These are phyloP conservation scores for Teratosphaeria viscida DNA, from an alignment of 2,329 filamentous ascomycete species.

Conservation along the genomic window DNA sequence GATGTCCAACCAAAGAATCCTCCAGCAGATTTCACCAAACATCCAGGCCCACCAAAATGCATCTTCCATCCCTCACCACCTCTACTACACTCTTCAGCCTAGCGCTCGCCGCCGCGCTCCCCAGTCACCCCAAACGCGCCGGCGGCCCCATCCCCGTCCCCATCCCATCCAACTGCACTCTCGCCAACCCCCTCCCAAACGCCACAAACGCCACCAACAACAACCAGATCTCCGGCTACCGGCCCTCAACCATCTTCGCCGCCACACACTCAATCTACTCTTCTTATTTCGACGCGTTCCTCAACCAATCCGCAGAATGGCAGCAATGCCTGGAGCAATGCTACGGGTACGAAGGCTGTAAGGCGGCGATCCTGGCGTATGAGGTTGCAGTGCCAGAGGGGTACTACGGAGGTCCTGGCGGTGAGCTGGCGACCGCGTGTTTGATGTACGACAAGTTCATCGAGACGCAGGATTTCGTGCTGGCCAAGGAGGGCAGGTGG, in stretches of 20 bases:
- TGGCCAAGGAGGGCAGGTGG: constrained; percentile 22
- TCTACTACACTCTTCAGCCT: not conserved
- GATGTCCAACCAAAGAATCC: not conserved
- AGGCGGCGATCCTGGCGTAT: constrained; percentile 27
- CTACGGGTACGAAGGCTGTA: constrained; percentile 30
- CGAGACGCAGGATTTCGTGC: constrained; percentile 20
- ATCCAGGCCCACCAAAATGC: not conserved
- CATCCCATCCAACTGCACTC: constrained; percentile 27
- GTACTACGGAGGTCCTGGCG: constrained; percentile 24
- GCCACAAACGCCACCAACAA: constrained; percentile 7
- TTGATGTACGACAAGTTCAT: constrained; percentile 26
- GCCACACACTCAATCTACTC: constrained; percentile 20
- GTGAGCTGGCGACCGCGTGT: constrained; percentile 25
- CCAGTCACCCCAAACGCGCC: constrained; percentile 17
- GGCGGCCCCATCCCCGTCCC: constrained; percentile 26
- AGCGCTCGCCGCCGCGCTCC: not conserved
- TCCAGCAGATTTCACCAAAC: not conserved
- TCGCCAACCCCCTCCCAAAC: constrained; percentile 22
- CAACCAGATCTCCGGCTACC: constrained; percentile 12
- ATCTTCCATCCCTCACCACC: not conserved
- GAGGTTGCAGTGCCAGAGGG: constrained; percentile 27
- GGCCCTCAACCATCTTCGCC: constrained; percentile 17
- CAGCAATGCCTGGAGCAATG: constrained; percentile 31
- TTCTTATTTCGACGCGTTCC: constrained; percentile 22
- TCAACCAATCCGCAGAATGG: constrained; percentile 9